Percentiles rank a stretch among this genome's conserved stretches.
Evolutionary conservation across 306 rosid species (phyloP).

Genomic region (Parietaria judaica): DNA sequence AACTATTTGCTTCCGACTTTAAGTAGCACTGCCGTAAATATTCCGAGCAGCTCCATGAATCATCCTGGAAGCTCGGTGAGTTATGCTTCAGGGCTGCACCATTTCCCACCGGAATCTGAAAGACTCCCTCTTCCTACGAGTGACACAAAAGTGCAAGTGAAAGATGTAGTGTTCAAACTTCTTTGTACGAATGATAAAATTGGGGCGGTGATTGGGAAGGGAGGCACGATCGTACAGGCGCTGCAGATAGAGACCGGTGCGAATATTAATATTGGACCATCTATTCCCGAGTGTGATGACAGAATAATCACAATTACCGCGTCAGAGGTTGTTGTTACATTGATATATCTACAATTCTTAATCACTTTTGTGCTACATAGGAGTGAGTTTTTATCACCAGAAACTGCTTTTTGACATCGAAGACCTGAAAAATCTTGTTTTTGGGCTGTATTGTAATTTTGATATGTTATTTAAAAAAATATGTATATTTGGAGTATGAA

Average conservation of each 20-base stretch:
- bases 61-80: conserved; percentile 43
- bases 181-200: conserved; percentile 73
- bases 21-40: conserved; percentile 36
- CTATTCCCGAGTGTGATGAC: conserved; percentile 67
- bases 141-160: conserved; percentile 37
- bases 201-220: conserved; percentile 95
- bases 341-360: conserved; percentile 6
- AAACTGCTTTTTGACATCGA: no score
- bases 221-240: conserved; percentile 67
- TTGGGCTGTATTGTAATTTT: no score
- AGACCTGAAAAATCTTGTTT: no score
- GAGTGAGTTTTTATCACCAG: no score
- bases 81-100: conserved; percentile 51
- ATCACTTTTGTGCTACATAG: background rate
- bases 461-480: no score
- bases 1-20: conserved; percentile 35
- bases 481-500: no score
- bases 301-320: conserved; percentile 68
- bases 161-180: conserved; percentile 68
- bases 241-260: conserved; percentile 95
- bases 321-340: conserved; percentile 55
- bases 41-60: conserved; percentile 39
- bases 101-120: conserved; percentile 48
- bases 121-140: conserved; percentile 40
- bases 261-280: conserved; percentile 53